These are phyloP conservation scores for Naematelia encephala DNA, from an alignment of 768 basidiomycete genomes.

Conservation along the genomic window DNA sequence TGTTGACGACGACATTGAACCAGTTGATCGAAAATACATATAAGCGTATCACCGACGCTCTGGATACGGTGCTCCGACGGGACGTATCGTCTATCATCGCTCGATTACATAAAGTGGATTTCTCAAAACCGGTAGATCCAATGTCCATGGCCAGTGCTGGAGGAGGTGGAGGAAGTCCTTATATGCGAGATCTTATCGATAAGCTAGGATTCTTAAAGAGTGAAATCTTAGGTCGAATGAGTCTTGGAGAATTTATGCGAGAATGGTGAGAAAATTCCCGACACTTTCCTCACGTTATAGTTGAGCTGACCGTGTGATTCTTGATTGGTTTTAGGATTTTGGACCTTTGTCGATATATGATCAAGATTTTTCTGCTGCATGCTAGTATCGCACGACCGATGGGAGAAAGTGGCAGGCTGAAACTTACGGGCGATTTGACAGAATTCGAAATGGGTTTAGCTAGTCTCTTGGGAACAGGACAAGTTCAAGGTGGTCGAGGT, in stretches of 20 bases:
- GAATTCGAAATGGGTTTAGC: slow-evolving; percentile 89
- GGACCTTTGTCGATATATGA: slow-evolving; percentile 66
- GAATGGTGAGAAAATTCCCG: slow-evolving; percentile 63
- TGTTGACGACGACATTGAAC: not conserved
- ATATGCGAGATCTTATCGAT: slow-evolving; percentile 88
- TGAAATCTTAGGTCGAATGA: slow-evolving; percentile 70
- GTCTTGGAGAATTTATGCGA: slow-evolving; percentile 66
- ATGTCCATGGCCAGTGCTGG: slow-evolving; percentile 57
- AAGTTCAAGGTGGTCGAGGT: slow-evolving; percentile 55
- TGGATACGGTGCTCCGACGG: slow-evolving; percentile 59
- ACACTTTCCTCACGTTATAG: not conserved
- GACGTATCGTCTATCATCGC: slow-evolving; percentile 72
- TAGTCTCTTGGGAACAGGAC: slow-evolving; percentile 61
- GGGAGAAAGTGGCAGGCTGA: slow-evolving; percentile 88
- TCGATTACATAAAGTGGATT: slow-evolving; percentile 79
- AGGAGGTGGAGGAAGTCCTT: slow-evolving; percentile 66
- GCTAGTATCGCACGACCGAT: slow-evolving; percentile 89
- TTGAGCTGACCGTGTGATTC: slow-evolving; percentile 2
- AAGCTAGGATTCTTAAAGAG: slow-evolving; percentile 76
- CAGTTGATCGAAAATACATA: slow-evolving; percentile 34
- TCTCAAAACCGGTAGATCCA: slow-evolving; percentile 68
- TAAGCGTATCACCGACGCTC: slow-evolving; percentile 41
- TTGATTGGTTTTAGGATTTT: slow-evolving; percentile 26
- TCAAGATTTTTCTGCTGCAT: slow-evolving; percentile 84
- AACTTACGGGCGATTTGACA: slow-evolving; percentile 93